A percentile compares a stretch with the other conserved stretches of the same genome.
Conservation (phyloP, 1,139 yeast genomes). For the Yamadazyma triangularis region DNA sequence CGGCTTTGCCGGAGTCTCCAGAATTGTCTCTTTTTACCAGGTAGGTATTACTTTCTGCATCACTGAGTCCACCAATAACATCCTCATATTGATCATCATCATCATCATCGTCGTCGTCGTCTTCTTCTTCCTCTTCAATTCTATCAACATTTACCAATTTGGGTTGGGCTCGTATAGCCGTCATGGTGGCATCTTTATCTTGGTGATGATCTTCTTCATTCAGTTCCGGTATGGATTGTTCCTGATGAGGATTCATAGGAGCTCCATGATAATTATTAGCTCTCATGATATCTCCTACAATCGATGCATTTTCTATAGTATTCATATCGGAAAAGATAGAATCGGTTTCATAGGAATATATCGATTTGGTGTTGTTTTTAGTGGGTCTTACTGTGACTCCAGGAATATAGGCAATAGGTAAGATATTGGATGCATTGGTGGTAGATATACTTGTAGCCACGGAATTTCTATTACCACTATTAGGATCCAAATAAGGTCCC, state of each 20-base stretch:
- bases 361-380: slow-evolving; percentile 41
- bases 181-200: slow-evolving; percentile 53
- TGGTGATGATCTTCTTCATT: slow-evolving; percentile 1
- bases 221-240: background rate
- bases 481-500: slow-evolving; percentile 24
- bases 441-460: slow-evolving; percentile 64
- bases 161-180: slow-evolving; percentile 71
- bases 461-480: slow-evolving; percentile 31
- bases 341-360: slow-evolving; percentile 47
- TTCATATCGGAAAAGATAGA: slow-evolving; percentile 49
- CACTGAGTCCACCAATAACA: slow-evolving; percentile 28
- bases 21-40: slow-evolving; percentile 3
- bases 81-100: slow-evolving; percentile 46
- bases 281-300: slow-evolving; percentile 45
- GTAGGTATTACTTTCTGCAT: slow-evolving; percentile 11
- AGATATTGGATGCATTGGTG: slow-evolving; percentile 73
- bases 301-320: slow-evolving; percentile 51
- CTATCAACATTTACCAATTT: slow-evolving; percentile 54
- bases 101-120: too few species aligned
- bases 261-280: slow-evolving; percentile 20
- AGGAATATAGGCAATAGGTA: slow-evolving; percentile 93
- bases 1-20: slow-evolving; percentile 2
- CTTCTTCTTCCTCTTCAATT: slow-evolving; percentile 47
- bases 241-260: slow-evolving; percentile 1
- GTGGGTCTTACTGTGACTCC: slow-evolving; percentile 76